Conservation (phyloP, 1,284 basidiomycete species). For the Rhodotorula sp. region DNA sequence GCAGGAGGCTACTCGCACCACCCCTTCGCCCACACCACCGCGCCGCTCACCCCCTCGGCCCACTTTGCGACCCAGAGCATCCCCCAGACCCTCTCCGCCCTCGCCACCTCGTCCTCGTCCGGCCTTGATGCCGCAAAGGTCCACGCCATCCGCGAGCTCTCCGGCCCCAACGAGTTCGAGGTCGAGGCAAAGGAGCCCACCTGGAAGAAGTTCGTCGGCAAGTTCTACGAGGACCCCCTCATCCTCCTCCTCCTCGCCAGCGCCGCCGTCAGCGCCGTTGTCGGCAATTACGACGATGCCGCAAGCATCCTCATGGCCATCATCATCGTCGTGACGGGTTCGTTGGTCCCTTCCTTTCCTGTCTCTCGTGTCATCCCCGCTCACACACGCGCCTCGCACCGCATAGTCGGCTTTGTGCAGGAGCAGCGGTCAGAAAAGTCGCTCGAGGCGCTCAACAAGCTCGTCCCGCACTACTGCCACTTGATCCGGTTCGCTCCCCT, state of each 20-base stretch:
- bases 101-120: constrained; percentile 25
- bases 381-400: constrained; percentile 12
- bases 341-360: constrained; percentile 44
- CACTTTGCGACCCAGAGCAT: constrained; percentile 37
- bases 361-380: neutral
- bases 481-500: constrained; percentile 66
- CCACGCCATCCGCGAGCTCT: constrained; percentile 64
- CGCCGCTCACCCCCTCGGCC: constrained; percentile 37
- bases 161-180: constrained; percentile 92
- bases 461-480: constrained; percentile 94
- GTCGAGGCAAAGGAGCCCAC: constrained; percentile 79
- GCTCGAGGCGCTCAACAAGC: constrained; percentile 90
- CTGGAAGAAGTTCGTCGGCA: constrained; percentile 83
- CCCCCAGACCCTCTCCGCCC: constrained; percentile 30
- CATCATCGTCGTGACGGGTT: constrained; percentile 86
- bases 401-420: constrained; percentile 96
- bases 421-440: constrained; percentile 93
- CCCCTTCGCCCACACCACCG: constrained; percentile 39
- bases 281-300: constrained; percentile 94
- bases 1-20: constrained; percentile 25
- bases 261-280: constrained; percentile 79
- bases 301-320: constrained; percentile 92
- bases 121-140: constrained; percentile 71
- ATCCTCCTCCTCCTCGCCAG: constrained; percentile 87
- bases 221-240: constrained; percentile 89